phyloP scores from a whole-genome alignment of 108 stramenopile species.

The Bacterosira constricta region DNA sequence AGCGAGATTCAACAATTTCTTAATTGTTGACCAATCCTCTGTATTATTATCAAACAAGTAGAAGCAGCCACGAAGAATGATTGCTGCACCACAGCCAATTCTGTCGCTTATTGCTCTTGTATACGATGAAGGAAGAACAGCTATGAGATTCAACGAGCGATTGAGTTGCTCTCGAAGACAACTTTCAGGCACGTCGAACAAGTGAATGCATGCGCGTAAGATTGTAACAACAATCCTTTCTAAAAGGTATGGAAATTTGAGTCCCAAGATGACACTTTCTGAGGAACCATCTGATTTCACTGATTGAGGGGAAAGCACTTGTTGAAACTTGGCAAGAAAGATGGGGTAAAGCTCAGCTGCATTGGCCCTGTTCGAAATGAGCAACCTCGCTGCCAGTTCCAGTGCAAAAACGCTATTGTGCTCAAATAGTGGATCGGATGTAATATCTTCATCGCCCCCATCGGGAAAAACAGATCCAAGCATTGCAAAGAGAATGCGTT shows the following conservation, averaged over 20 bases:
- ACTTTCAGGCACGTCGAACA: constrained; percentile 64
- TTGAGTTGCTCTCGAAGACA: constrained; percentile 57
- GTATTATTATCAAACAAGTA: constrained; percentile 58
- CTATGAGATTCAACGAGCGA: constrained; percentile 58
- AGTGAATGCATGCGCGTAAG: constrained; percentile 72
- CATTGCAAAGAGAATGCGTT: constrained; percentile 54
- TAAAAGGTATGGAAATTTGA: constrained; percentile 67
- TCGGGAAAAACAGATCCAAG: constrained; percentile 58
- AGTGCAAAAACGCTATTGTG: constrained; percentile 75
- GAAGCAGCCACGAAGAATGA: constrained; percentile 69
- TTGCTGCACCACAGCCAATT: constrained; percentile 81
- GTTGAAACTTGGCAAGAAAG: constrained; percentile 68
- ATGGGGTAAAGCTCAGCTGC: constrained; percentile 66
- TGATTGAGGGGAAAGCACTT: constrained; percentile 27
- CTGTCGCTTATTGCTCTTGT: constrained; percentile 63
- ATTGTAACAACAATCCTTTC: constrained; percentile 79
- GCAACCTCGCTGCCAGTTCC: constrained; percentile 69
- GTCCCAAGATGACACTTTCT: constrained; percentile 10
- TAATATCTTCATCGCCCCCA: constrained; percentile 30
- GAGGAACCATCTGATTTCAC: constrained; percentile 9
- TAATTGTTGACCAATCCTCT: constrained; percentile 76
- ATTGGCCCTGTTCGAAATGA: constrained; percentile 65
- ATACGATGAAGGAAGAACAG: constrained; percentile 53
- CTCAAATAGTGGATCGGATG: constrained; percentile 60
- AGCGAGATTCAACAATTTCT: constrained; percentile 63